phyloP scores from a whole-genome alignment of 805 yeast genomes.

The Metschnikowia henanensis region DNA sequence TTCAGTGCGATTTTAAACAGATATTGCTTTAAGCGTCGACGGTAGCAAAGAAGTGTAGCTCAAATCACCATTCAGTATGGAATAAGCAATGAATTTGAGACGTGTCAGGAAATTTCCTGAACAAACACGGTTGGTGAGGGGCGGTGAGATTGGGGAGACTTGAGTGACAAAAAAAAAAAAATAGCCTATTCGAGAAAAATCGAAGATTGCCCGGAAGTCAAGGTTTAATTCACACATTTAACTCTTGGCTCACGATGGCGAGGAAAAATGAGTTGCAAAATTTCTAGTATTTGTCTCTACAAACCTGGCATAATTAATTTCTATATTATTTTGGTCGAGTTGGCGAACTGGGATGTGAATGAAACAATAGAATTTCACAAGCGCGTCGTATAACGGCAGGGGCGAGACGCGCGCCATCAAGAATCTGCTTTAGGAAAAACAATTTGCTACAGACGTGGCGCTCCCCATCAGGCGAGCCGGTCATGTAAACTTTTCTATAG shows the following conservation, averaged over 20 bases:
- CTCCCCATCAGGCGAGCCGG: no score
- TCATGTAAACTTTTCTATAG: no score
- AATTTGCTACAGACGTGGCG: no score
- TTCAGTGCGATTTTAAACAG: no score
- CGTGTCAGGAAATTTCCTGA: conserved; percentile 4
- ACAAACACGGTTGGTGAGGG: conserved; percentile 1
- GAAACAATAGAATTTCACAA: conserved; percentile 5
- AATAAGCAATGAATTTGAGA: conserved; percentile 2
- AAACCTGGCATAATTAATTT: no score
- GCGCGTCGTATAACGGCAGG: conserved; percentile 9
- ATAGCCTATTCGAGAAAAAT: background rate
- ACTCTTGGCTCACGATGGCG: no score
- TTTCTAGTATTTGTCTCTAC: no score
- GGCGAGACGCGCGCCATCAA: conserved; percentile 10
- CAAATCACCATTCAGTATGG: background rate
- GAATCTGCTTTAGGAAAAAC: conserved; percentile 7
- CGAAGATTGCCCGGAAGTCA: no score
- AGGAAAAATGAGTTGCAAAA: background rate
- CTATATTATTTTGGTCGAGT: no score
- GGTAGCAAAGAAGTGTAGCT: background rate
- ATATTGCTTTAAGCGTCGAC: no score
- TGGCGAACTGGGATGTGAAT: background rate
- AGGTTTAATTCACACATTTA: no score
- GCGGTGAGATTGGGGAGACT: background rate
- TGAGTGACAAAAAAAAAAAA: conserved; percentile 1